Base-by-base conservation (phyloP, 371 early-diverging fungal species). In the Mucor velutinosus region DNA sequence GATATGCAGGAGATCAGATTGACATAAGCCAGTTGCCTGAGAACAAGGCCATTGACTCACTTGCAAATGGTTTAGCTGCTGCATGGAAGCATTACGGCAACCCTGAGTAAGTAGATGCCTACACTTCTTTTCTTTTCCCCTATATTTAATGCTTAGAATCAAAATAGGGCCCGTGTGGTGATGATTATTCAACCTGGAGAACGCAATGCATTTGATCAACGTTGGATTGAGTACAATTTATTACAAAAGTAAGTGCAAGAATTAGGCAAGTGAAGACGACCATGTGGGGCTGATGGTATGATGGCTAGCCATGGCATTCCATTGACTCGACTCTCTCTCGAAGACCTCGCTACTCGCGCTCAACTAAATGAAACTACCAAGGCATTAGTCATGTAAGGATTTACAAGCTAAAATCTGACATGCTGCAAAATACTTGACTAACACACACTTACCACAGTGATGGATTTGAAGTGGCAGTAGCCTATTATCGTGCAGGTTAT, bases 151-250 rank as follows among this genome's bases (percentile, higher is more conserved):
- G 53, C 4, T 0, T 53, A 27, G 5, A 27, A 27, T 25, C 27
- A 35, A 57, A 63, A 25, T 32, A 95, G 95, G 45, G 93, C 98
- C 3, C 84, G 90, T 55, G 92, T 95, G 0, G 76, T 94, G 60
- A 94, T 98, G 91, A 87, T 99, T 41, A 90, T 93, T 15, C 98
- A 97, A 72, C 94, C 95, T 15, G 88, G 85, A n/a, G 99, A 99
- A 77, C 86, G 95, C 41, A 99, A 99, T 71, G 87, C 88, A 11
- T 95, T 92, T 77, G 99, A 99, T 76, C 99, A 99, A 76, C 90
- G 96, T 41, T 92, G 89, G 87, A 90, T 97, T 59, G 97, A 97
- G 68, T 91, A 92, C 66, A 72, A 75, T 19, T 82, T 99, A n/a
- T 85, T 92, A 63, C 85, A 92, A 53, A 83, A 78, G 92, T 93